Evolutionary conservation across 2,329 filamentous ascomycete genomes (phyloP), one percentile per base, ranked within the genome.

Genomic region (Fusarium coffeatum): DNA sequence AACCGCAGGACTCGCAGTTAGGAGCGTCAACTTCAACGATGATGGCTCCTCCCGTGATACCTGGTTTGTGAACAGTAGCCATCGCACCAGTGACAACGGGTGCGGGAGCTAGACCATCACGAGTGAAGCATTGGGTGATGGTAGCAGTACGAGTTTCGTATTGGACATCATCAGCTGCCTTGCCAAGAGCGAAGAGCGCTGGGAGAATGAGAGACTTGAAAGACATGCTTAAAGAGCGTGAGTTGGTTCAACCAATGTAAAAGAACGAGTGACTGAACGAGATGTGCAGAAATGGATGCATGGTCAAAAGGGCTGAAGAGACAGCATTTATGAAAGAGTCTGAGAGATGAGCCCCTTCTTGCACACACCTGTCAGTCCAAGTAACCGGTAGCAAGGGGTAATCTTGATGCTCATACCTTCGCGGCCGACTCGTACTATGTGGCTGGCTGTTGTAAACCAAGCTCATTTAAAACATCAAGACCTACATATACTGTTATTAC

Each of bases 1-100:
- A 69, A 5, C 67, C 67, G n/a, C 67, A 69, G 4, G 63, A 41
- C 3, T 70, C 40, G 15, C 67, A 69, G 34, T 67, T 51, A 6
- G 67, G 67, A n/a, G 67, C 67, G 8, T 70, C 43, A 3, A 69
- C 67, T 10, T 67, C 25, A 4, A 70, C 57, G 5, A 42, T 34
- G 4, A 71, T 68, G n/a, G 57, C 57, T 6, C 40, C 62, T 13
- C 67, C 67, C n/a, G 62, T 64, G 8, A 53, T 32, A 11, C 53
- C 49, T n/a, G 67, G 67, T 22, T 50, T 40, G 7, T 68, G 18
- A 18, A 69, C 45, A 6, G 55, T 34, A 4, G 34, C 40, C 12
- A 53, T 55, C 7, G 67, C 41, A 16, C 50, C 62, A 7, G 41
- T 45, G 3, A 42, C 55, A 6, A 50, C 28, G 13, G 45, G 30